These are phyloP conservation scores for Camellia sinensis DNA, from an alignment of 148 eudicot species.

Conservation along the genomic window DNA sequence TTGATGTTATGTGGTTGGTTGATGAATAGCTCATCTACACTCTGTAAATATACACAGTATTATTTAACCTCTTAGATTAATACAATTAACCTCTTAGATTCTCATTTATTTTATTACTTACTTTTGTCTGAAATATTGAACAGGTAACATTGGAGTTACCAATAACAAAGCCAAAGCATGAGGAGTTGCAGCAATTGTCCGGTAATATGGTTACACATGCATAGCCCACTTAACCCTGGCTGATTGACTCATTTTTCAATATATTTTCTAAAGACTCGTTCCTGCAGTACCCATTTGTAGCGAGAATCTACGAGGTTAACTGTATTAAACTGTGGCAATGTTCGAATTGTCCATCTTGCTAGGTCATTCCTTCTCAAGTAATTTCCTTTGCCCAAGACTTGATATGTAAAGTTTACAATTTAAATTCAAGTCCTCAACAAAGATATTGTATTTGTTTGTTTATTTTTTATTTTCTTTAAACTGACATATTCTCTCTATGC, in stretches of 20 bases:
- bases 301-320: slow-evolving; percentile 2
- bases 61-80: too few species aligned
- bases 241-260: not conserved
- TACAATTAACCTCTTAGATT: not conserved
- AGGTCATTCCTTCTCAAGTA: not conserved
- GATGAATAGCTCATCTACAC: not conserved
- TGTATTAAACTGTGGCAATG: slow-evolving; percentile 4
- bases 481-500: not conserved
- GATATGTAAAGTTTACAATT: not conserved
- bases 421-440: not conserved
- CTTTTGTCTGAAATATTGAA: not conserved
- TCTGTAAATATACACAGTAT: not conserved
- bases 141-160: slow-evolving; percentile 80
- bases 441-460: not conserved
- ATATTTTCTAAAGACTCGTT: not conserved
- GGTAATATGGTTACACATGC: slow-evolving; percentile 45
- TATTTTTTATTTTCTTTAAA: not conserved
- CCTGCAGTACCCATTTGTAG: slow-evolving; percentile 3
- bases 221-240: slow-evolving; percentile 10
- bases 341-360: not conserved
- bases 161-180: slow-evolving; percentile 43
- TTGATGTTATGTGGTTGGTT: not conserved
- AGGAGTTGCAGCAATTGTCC: slow-evolving; percentile 46
- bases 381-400: not conserved
- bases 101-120: not conserved